Base-by-base conservation (phyloP, 2,329 filamentous ascomycete species). In the Epichloe brachyelytri region DNA sequence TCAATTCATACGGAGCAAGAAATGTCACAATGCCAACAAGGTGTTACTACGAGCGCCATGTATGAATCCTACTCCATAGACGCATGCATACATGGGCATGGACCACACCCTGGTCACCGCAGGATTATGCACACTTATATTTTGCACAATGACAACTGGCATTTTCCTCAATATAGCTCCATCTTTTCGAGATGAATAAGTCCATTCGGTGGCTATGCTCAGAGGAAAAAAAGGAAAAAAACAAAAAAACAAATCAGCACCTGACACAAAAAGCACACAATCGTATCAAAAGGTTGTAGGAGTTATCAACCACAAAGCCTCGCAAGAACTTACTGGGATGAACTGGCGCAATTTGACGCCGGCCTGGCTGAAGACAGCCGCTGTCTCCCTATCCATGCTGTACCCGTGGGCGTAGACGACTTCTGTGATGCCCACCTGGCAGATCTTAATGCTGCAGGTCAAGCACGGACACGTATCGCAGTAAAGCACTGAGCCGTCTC, bases 361-460 rank as follows among this genome's bases (percentile, higher is more conserved):
- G 6, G 89, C 89, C 65, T 89, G 81, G 52, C 80, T 73, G 58
- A 98, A 86, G 30, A 98, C 85, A 48, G 79, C 78, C 8, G 90
- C 88, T 38, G 88, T 86, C 65, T 88, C 81, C 40, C 74, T 79
- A 63, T 98, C 93, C 85, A 98, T 96, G 65, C 91, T 91, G 65
- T 98, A 98, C 26, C 86, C 82, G 63, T 94, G 85, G 57, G 82
- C 90, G 62, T 95, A 98, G 14, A 98, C 90, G 14, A 98, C 93
- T 73, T 98, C 93, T 41, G 80, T 82, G 57, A 98, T 95, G 17
- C 93, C 93, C 7, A 97, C 88, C 71, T 98, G 93, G 20, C 88
- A 87, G 62, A 98, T 97, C 73, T 98, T 98, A 72, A 98, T 95
- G 61, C 88, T 95, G 68, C 93, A 98, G 2, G 93, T 98, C 66